Percentiles rank a stretch among this genome's conserved stretches.
phyloP scores from a whole-genome alignment of 2,329 filamentous ascomycete genomes.

The Phialophora tarda region DNA sequence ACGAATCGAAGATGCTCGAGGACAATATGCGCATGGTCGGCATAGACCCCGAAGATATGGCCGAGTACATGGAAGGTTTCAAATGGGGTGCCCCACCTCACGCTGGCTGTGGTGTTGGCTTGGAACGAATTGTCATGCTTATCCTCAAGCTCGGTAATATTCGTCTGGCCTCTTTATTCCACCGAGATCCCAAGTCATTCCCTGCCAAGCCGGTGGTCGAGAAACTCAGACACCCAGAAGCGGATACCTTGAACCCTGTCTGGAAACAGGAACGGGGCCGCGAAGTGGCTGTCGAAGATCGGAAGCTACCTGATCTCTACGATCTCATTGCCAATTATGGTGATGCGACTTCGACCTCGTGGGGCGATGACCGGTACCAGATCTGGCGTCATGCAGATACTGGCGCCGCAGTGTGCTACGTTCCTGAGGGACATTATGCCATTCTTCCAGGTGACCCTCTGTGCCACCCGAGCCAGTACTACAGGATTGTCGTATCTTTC shows the following conservation, averaged over 20 bases:
- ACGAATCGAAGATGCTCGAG: constrained; percentile 75
- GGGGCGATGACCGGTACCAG: constrained; percentile 86
- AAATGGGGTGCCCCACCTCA: constrained; percentile 88
- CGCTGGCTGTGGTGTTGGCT: constrained; percentile 84
- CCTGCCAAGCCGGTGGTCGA: constrained; percentile 68
- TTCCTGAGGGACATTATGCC: constrained; percentile 75
- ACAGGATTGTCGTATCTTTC: constrained; percentile 74
- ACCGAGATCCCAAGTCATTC: constrained; percentile 85
- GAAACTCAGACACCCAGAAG: constrained; percentile 81
- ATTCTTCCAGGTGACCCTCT: constrained; percentile 88
- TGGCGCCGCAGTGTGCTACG: constrained; percentile 84
- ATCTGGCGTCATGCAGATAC: constrained; percentile 82
- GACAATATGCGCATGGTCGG: constrained; percentile 77
- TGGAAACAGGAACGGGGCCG: constrained; percentile 60
- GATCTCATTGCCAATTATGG: constrained; percentile 95
- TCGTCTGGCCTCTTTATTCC: constrained; percentile 83
- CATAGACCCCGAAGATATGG: constrained; percentile 80
- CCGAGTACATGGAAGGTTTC: constrained; percentile 88
- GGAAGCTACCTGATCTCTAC: constrained; percentile 73
- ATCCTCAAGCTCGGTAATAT: constrained; percentile 88
- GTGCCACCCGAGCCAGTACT: constrained; percentile 78
- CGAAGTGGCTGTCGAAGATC: constrained; percentile 50
- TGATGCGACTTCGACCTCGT: constrained; percentile 91
- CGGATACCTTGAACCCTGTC: constrained; percentile 75
- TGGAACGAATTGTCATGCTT: constrained; percentile 87